phyloP scores from a whole-genome alignment of 2,329 filamentous ascomycete genomes.

The Phialophora macrospora region DNA sequence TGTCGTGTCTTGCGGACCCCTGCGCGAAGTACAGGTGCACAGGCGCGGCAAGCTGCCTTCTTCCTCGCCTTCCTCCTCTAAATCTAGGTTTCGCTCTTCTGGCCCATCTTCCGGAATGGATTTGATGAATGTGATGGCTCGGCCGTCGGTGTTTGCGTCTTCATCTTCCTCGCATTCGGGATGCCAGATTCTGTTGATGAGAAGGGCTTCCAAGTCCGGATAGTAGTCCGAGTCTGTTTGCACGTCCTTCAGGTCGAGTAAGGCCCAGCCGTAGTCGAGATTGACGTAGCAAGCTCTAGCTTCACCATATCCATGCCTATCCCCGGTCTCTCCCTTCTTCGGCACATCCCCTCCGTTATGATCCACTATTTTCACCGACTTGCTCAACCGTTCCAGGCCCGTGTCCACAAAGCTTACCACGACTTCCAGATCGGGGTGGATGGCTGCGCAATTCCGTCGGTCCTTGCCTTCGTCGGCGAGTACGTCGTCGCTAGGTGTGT shows the following conservation, averaged over 20 bases:
- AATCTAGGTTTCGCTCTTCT: neutral
- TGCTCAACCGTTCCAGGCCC: neutral
- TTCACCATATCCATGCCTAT: no score
- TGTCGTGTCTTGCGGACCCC: neutral
- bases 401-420: neutral
- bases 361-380: neutral
- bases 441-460: neutral
- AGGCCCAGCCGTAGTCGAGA: slow-evolving; percentile 1
- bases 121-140: neutral
- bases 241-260: neutral
- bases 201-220: neutral
- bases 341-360: neutral
- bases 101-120: neutral
- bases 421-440: neutral
- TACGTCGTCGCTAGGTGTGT: neutral
- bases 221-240: no score
- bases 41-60: neutral
- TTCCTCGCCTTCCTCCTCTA: no score
- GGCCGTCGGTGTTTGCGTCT: neutral
- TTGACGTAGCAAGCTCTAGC: neutral
- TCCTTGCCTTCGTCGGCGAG: neutral
- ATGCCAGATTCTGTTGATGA: neutral
- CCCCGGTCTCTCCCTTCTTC: no score
- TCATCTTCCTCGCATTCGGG: neutral
- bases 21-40: neutral